Evolutionary conservation across 1,139 yeast species (phyloP).

Genomic region (Yamadazyma pseudoaaseri): DNA sequence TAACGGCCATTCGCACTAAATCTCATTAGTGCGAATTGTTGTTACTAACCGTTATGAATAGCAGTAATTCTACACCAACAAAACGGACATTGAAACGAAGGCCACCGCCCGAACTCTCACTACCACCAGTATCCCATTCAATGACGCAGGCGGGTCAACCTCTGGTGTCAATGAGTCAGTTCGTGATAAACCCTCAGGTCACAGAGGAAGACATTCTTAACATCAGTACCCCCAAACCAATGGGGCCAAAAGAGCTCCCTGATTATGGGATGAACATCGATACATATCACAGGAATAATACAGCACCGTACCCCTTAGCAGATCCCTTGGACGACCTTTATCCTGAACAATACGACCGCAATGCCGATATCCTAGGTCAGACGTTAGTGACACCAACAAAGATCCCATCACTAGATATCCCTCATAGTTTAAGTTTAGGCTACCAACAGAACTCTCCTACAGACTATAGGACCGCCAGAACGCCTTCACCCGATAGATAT

Average conservation of each 20-base stretch:
- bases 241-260: constrained; percentile 43
- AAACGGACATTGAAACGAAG: constrained; percentile 23
- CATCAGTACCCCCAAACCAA: constrained; percentile 37
- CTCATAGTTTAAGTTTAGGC: constrained; percentile 6
- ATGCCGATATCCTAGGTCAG: constrained; percentile 15
- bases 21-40: too few relatives aligned
- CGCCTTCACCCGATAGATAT: constrained; percentile 9
- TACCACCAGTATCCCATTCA: too few relatives aligned
- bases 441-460: not conserved
- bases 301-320: constrained; percentile 14
- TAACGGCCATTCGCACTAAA: too few relatives aligned
- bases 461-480: constrained; percentile 1
- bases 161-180: too few relatives aligned
- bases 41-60: too few relatives aligned
- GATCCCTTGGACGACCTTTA: constrained; percentile 12
- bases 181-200: too few relatives aligned
- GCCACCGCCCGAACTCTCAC: too few relatives aligned
- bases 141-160: too few relatives aligned
- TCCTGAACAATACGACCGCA: constrained; percentile 4
- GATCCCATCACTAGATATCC: constrained; percentile 16
- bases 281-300: not conserved
- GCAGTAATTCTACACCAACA: constrained; percentile 9
- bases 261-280: constrained; percentile 20
- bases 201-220: constrained; percentile 14
- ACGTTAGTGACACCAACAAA: constrained; percentile 18